Evolutionary conservation across 192 early-diverging fungal species (phyloP).

Genomic region (Geosiphon pyriformis): DNA sequence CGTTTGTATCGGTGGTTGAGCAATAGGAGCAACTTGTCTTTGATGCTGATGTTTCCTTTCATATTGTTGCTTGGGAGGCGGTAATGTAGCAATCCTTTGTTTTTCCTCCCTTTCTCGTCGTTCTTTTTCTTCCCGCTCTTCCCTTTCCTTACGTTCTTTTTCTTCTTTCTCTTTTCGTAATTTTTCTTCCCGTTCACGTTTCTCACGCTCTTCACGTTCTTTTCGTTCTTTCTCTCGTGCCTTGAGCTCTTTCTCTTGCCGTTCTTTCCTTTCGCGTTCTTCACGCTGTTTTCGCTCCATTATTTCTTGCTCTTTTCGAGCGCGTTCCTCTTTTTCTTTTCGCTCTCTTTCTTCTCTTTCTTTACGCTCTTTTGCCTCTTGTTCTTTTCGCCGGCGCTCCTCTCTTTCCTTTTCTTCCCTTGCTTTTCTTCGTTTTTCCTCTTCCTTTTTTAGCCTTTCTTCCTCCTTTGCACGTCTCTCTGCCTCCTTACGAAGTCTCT

Average conservation of each 20-base stretch:
- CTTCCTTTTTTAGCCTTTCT: constrained; percentile 30
- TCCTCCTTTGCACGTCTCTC: constrained; percentile 48
- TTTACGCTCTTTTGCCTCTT: constrained; percentile 48
- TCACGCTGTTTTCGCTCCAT: constrained; percentile 37
- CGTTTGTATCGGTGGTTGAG: constrained; percentile 6
- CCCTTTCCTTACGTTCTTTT: constrained; percentile 17
- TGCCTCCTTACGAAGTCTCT: constrained; percentile 55
- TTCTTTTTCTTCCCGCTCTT: constrained; percentile 30
- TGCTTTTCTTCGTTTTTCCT: constrained; percentile 37
- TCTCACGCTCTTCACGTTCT: constrained; percentile 45
- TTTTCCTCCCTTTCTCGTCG: constrained; percentile 1
- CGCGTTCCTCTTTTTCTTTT: constrained; percentile 34
- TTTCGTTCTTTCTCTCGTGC: constrained; percentile 47
- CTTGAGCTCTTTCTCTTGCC: constrained; percentile 32
- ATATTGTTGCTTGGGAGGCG: background rate
- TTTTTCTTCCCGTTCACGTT: constrained; percentile 25
- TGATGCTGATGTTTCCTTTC: constrained; percentile 11
- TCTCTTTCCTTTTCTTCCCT: constrained; percentile 29
- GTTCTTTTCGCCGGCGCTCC: constrained; percentile 57
- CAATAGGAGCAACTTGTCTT: constrained; percentile 18
- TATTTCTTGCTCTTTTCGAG: constrained; percentile 34
- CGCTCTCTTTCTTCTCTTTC: constrained; percentile 33
- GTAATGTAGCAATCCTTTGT: background rate
- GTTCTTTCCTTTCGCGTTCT: constrained; percentile 38
- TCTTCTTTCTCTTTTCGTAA: constrained; percentile 18